These are phyloP conservation scores for Rhodomyrtus psidioides DNA, from an alignment of 441 rosid species.

Conservation along the genomic window DNA sequence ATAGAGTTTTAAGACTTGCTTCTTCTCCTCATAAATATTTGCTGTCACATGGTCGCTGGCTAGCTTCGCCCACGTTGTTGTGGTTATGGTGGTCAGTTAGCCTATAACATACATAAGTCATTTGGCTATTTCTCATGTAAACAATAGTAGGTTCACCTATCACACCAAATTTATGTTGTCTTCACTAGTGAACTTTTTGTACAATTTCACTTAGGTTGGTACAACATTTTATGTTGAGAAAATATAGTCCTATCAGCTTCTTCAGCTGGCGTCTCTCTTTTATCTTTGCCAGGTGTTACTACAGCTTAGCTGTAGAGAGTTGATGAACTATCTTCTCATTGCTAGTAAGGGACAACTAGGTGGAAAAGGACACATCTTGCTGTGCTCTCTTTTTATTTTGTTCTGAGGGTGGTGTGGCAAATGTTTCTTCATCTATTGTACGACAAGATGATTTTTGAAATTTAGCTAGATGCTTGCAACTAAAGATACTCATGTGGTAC, in stretches of 20 bases:
- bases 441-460: no score
- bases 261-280: background rate
- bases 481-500: no score
- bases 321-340: no score
- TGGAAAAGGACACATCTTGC: no score
- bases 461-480: no score
- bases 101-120: background rate
- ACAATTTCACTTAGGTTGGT: background rate
- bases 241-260: background rate
- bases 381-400: no score
- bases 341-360: no score
- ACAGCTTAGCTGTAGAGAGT: no score
- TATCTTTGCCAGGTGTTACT: no score
- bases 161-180: background rate
- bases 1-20: background rate
- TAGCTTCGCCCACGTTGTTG: background rate
- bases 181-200: background rate
- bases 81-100: background rate
- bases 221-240: background rate
- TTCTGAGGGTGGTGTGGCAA: no score
- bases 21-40: background rate
- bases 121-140: background rate
- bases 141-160: background rate
- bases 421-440: no score
- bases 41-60: background rate